Percentiles rank a stretch among this genome's conserved stretches.
Conservation (phyloP, 208 protist species). For the Trypanosomatidae sp. region DNA sequence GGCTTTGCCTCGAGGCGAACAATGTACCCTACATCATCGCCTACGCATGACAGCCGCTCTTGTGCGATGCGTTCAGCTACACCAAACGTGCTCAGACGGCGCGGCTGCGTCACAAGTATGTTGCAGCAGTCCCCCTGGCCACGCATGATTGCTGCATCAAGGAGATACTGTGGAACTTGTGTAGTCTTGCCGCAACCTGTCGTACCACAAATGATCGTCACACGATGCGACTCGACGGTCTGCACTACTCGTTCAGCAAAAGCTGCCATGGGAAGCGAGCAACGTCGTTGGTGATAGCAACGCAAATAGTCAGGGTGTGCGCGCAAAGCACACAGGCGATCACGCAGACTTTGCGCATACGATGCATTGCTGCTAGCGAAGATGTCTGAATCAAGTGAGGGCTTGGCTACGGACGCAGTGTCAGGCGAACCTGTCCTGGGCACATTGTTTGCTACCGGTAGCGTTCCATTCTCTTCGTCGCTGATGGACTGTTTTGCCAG, state of each 20-base stretch:
- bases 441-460: no score
- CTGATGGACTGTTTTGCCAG: neutral
- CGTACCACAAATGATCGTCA: constrained; percentile 80
- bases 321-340: constrained; percentile 15
- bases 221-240: constrained; percentile 34
- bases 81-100: constrained; percentile 95
- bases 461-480: no score
- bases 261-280: constrained; percentile 38
- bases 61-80: constrained; percentile 96
- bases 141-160: constrained; percentile 58
- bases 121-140: constrained; percentile 27
- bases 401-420: no score
- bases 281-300: constrained; percentile 38
- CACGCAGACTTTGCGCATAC: constrained; percentile 19
- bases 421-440: no score
- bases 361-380: constrained; percentile 6
- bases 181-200: constrained; percentile 89
- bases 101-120: constrained; percentile 95
- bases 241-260: constrained; percentile 35
- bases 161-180: constrained; percentile 87
- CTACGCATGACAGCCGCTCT: constrained; percentile 85
- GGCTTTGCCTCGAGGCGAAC: constrained; percentile 95
- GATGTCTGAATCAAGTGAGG: no score
- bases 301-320: constrained; percentile 30
- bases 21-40: constrained; percentile 95